Conservation (phyloP, 164 flowering plant species). For the Malania oleifera region DNA sequence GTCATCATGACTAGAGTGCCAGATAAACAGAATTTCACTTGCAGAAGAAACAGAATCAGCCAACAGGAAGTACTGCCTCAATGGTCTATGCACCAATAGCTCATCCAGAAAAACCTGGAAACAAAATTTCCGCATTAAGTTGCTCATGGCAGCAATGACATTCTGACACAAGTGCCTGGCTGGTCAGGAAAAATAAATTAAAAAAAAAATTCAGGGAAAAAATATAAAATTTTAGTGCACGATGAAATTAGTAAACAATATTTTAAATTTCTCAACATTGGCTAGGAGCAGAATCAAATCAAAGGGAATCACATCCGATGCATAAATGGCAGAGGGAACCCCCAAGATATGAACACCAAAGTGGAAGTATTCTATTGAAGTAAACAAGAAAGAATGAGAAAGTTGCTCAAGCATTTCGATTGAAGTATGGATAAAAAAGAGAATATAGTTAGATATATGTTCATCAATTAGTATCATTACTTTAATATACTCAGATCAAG, state of each 20-base stretch:
- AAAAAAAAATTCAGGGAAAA: background rate
- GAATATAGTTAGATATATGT: no score
- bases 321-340: no score
- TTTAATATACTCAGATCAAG: no score
- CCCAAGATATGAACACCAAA: no score
- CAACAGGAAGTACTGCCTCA: conserved; percentile 32
- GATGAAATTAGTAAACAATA: background rate
- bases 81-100: conserved; percentile 38
- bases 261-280: background rate
- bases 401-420: no score
- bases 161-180: background rate
- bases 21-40: conserved; percentile 27
- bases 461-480: no score
- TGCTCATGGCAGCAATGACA: background rate
- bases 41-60: conserved; percentile 33
- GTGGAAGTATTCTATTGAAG: no score
- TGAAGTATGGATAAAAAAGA: no score
- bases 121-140: conserved; percentile 10
- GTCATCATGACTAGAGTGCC: conserved; percentile 22
- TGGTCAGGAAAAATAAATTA: background rate
- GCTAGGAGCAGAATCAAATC: no score
- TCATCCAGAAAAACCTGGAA: conserved; percentile 72
- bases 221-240: background rate
- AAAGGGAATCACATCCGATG: no score
- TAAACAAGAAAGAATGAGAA: no score